Evolutionary conservation across 1,284 basidiomycete species (phyloP).

Genomic region (Cutaneotrichosporon mucoides): DNA sequence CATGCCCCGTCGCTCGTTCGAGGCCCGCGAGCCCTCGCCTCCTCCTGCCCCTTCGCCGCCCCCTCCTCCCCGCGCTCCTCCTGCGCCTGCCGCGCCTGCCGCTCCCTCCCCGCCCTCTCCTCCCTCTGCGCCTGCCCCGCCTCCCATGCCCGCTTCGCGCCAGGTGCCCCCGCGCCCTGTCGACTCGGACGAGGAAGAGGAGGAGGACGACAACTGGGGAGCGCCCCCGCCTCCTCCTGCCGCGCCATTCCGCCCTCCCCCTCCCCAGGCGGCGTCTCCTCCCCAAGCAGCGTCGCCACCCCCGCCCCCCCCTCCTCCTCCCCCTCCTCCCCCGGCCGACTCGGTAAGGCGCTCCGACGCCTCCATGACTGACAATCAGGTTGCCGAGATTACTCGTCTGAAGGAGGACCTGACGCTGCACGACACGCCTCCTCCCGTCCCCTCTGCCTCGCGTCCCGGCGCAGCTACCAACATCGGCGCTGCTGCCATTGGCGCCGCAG

Average conservation of each 20-base stretch:
- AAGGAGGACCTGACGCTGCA: conserved; percentile 43
- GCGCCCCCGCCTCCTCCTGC: conserved; percentile 32
- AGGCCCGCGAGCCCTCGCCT: not conserved
- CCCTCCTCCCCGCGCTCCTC: conserved; percentile 8
- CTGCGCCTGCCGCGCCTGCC: conserved; percentile 13
- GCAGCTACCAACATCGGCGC: conserved; percentile 1
- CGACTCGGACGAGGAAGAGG: conserved; percentile 31
- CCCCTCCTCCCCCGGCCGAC: conserved; percentile 48
- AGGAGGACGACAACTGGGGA: conserved; percentile 37
- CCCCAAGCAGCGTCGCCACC: conserved; percentile 5
- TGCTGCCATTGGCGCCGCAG: not conserved
- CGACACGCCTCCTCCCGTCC: conserved; percentile 40
- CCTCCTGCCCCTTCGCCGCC: conserved; percentile 28
- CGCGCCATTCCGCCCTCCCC: conserved; percentile 11
- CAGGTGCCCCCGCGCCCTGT: conserved; percentile 28
- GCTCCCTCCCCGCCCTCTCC: conserved; percentile 42
- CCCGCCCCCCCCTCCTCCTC: conserved; percentile 23
- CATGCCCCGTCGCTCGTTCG: conserved; percentile 7
- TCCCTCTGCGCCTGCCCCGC: conserved; percentile 19
- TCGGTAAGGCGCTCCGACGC: conserved; percentile 28
- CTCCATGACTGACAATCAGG: conserved; percentile 25
- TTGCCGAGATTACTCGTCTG: conserved; percentile 41
- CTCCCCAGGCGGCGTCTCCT: not conserved
- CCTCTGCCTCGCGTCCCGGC: conserved; percentile 12
- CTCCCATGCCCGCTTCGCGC: conserved; percentile 10